Base-by-base conservation (phyloP, 192 early-diverging fungal genomes). In the Mortierella hygrophila region DNA sequence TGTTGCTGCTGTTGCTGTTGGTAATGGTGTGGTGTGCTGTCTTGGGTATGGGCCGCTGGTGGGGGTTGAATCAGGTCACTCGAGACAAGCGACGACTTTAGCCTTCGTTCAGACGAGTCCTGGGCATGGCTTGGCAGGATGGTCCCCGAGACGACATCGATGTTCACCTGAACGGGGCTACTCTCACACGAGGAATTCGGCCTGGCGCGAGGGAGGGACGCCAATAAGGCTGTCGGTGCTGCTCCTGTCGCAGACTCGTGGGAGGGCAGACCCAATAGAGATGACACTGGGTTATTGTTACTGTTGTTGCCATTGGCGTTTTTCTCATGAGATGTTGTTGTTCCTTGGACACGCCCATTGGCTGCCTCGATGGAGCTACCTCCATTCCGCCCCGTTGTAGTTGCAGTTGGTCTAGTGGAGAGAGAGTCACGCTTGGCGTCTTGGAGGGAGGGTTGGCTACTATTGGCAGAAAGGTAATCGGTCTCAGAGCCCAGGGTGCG, bases 11-110 rank as follows among this genome's bases (percentile, higher is more conserved):
- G 76, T 29, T 32, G 82, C 4, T 72, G 70, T 37, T 54, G 55
- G 21, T 77, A 54, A 8, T 85, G 78, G 42, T 79, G 83, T 47
- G 74, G 77, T 20, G 60, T 9, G 37, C 70, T 68, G n/a, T 80
- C 78, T 10, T 80, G 68, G 3, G 78, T 77, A 70, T 85, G 78
- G 18, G 83, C 78, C 23, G 29, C 75, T 42, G 83, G 83, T 35
- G 83, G 78, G 6, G 78, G 74, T 57, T 85, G 83, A 40, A 80
- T 85, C 10, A 80, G 23, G 44, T 85, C 78, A 37, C 63, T 47
- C n/a, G 54, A 46, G 18, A 68, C 73, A 11, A 82, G 41, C 13
- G 81, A 77, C 47, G 81, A 82, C 77, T 78, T 78, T 6, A 82
- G 81, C 63, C 81, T 70, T 44, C 73, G 72, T 40, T 82, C 75